Percentiles rank a stretch among this genome's conserved stretches.
phyloP scores from a whole-genome alignment of 805 yeast genomes.

The Candida cerambycidarum region DNA sequence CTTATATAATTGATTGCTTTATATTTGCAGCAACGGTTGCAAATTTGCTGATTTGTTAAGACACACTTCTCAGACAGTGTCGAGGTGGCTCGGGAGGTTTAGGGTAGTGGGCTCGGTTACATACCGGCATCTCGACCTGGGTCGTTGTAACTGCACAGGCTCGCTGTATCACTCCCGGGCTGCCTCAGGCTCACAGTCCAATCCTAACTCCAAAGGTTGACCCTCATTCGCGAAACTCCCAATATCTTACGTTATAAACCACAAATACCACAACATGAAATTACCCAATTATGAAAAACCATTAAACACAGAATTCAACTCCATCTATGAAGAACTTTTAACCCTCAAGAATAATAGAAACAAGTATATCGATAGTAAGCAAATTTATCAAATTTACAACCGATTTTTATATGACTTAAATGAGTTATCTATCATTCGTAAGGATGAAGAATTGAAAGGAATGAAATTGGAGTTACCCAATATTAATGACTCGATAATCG shows the following conservation, averaged over 20 bases:
- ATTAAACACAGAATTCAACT: constrained; percentile 27
- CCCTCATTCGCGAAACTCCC: constrained; percentile 2
- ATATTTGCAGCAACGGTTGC: constrained; percentile 7
- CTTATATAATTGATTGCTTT: constrained; percentile 6
- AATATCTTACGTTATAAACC: constrained; percentile 2
- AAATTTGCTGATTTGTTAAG: constrained; percentile 1
- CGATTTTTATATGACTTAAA: constrained; percentile 55
- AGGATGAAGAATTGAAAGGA: constrained; percentile 43
- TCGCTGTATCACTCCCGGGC: too few species aligned
- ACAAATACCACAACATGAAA: constrained; percentile 2
- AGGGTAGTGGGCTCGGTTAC: too few species aligned
- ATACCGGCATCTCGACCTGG: too few species aligned
- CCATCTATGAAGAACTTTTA: constrained; percentile 28
- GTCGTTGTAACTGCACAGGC: too few species aligned
- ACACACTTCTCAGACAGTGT: too few species aligned
- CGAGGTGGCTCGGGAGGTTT: too few species aligned
- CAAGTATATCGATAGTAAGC: constrained; percentile 65
- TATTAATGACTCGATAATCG: constrained; percentile 70
- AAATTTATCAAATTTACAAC: constrained; percentile 60
- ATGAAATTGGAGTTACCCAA: constrained; percentile 41
- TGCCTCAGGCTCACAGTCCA: too few species aligned
- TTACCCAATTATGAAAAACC: constrained; percentile 40
- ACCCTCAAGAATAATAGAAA: constrained; percentile 59
- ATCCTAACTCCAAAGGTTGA: too few species aligned
- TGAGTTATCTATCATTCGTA: constrained; percentile 53